phyloP scores from a whole-genome alignment of 345 rosid species.

The Hypericum perforatum region DNA sequence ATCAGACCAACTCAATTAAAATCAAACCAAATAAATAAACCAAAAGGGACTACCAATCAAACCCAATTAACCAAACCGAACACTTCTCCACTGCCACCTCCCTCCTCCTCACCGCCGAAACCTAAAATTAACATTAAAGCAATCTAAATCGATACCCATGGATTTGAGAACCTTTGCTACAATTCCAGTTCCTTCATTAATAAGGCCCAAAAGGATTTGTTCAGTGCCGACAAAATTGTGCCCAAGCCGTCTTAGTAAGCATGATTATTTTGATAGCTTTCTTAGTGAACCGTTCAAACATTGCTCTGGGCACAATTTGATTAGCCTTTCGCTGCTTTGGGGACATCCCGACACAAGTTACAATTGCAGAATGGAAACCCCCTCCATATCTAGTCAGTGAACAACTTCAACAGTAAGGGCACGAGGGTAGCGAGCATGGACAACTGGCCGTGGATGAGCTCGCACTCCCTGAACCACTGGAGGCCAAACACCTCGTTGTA shows the following conservation, averaged over 20 bases:
- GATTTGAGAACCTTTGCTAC: conserved; percentile 94
- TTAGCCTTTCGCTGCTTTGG: conserved; percentile 37
- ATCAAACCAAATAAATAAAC: too few species aligned
- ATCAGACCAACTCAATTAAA: too few species aligned
- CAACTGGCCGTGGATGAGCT: too few species aligned
- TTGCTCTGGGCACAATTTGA: conserved; percentile 48
- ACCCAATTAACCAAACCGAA: too few species aligned
- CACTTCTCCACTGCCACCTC: too few species aligned
- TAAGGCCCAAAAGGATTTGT: conserved; percentile 78
- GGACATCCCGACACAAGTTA: conserved; percentile 16
- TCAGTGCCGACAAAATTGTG: conserved; percentile 98
- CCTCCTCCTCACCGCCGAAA: too few species aligned
- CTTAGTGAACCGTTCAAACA: conserved; percentile 95
- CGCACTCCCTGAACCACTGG: too few species aligned
- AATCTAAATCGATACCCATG: conserved; percentile 93
- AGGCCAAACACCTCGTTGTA: too few species aligned
- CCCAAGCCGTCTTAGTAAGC: conserved; percentile 90
- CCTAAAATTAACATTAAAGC: too few species aligned
- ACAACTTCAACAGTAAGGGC: too few species aligned
- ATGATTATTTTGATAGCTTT: conserved; percentile 91
- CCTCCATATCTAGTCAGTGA: conserved; percentile 22
- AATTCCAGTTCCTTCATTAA: conserved; percentile 94
- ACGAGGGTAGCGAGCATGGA: too few species aligned
- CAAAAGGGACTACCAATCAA: too few species aligned
- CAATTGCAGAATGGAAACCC: conserved; percentile 40